phyloP scores from a whole-genome alignment of 148 eudicot species.

The Vaccinium macrocarpon region DNA sequence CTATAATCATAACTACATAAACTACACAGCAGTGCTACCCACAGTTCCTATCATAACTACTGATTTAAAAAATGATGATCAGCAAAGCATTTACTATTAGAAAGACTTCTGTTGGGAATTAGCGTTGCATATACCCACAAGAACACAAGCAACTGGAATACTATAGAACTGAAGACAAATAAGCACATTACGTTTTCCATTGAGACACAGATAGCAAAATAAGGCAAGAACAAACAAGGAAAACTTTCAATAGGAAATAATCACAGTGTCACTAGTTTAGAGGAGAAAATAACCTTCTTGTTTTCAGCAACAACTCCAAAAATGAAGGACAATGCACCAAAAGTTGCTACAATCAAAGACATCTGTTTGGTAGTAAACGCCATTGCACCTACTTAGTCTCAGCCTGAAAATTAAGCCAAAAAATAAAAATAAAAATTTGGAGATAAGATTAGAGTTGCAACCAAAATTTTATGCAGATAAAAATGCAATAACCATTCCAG shows the following conservation, averaged over 20 bases:
- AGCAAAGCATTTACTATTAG: not conserved
- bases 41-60: not conserved
- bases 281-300: conserved; percentile 56
- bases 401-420: not conserved
- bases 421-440: conserved; percentile 2
- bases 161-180: not conserved
- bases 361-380: conserved; percentile 41
- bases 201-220: not conserved
- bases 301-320: conserved; percentile 89
- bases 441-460: not conserved
- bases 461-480: not conserved
- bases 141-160: not conserved
- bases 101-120: not conserved
- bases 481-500: not conserved
- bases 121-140: not conserved
- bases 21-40: not conserved
- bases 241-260: not conserved
- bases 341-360: conserved; percentile 58
- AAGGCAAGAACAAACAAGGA: not conserved
- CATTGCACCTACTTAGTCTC: conserved; percentile 28
- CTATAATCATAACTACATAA: not conserved
- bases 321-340: conserved; percentile 61
- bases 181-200: not conserved
- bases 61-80: not conserved
- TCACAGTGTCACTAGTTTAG: not conserved